Evolutionary conservation across 768 basidiomycete species (phyloP), one percentile per base, ranked within the genome.

Genomic region (Leccinum olivaceopallidum): DNA sequence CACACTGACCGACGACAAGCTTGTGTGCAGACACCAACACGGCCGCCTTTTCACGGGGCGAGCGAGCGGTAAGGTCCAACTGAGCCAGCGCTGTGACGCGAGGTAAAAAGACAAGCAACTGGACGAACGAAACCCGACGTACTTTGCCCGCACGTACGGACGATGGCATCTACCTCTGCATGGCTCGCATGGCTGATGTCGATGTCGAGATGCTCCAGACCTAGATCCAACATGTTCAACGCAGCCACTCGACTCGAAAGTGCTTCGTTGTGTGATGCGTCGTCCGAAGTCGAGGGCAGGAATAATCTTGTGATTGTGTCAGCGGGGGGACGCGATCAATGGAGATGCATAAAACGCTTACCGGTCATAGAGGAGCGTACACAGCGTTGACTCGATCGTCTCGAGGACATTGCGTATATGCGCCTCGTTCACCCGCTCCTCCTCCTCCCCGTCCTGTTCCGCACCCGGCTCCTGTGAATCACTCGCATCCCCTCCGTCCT

Each of bases 221-320:
- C 83, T 0, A 99, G 79, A 72, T 98, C 96, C 2, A 98, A 80
- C 81, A 95, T 84, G 65, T 95, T 95, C 50, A 99, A 79, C 1
- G 95, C 95, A 14, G 94, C 93, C 16, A 98, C 87, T 6, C 95
- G 86, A 68, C 87, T 90, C 0, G 95, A 86, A 4, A 99, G 78
- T 0, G 93, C 90, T 67, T 93, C 92, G 70, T 99, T 95, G 70
- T 97, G 95, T 1, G 87, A 88, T 0, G 83, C 79, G 67, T 99
- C 96, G 55, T 86, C 84, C n/a, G 83, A 79, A 20, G 84, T 83
- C 2, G 86, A 80, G 2, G 90, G 92, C 56, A 87, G 82, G 75
- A 94, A 97, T 4, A 97, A 67, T 58, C 94, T 42, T 95, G 53
- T 18, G 53, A 22, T 42, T 6, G 48, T 56, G 54, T 34, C 42